Evolutionary conservation across 345 rosid genomes (phyloP), one percentile per base, ranked within the genome.

Genomic region (Eucalyptus regnans): DNA sequence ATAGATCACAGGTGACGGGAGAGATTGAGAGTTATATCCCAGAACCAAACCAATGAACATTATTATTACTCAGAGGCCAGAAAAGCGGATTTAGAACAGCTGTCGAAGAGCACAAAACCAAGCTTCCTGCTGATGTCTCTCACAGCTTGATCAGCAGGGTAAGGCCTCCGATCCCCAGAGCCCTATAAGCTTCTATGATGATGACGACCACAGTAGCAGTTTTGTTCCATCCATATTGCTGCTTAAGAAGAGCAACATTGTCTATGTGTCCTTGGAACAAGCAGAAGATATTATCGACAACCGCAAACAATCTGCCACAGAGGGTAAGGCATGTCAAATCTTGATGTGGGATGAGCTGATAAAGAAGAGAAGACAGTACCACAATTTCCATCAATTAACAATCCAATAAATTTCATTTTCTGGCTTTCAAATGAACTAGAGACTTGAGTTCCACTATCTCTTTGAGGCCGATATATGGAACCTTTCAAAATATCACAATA

Each of bases 81-180:
- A 89, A 50, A 97, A 96, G 93, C 89, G 33, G 92, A 89, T 79
- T 95, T 92, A 0, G 96, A 90, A 81, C 94, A 86, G 91, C 94
- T 90, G 89, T 97, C 99, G 33, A 87, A 96, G 90, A 96, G 94
- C 86, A 95, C 85, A 85, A 97, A 96, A 2, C 94, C 94, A 88
- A 94, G 94, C 87, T 94, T 96, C 79, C 99, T 99, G 48, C 92
- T 93, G 50, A 97, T 90, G 76, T 95, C 98, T 94, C 95, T 95
- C 52, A 96, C 96, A 66, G 96, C 99, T 93, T 96, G 99, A 89
- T 96, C 98, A 3, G 96, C 95, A 83, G 98, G 95, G 88, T 97
- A 50, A 97, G 27, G 99, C 99, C 88, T 50, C 18, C 7, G 18
- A 50, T 50, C 52, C 52, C 16, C 52, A 14, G 18, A 50, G 52